Base-by-base conservation (phyloP, 2,329 filamentous ascomycete genomes). In the Trichoderma sp. region DNA sequence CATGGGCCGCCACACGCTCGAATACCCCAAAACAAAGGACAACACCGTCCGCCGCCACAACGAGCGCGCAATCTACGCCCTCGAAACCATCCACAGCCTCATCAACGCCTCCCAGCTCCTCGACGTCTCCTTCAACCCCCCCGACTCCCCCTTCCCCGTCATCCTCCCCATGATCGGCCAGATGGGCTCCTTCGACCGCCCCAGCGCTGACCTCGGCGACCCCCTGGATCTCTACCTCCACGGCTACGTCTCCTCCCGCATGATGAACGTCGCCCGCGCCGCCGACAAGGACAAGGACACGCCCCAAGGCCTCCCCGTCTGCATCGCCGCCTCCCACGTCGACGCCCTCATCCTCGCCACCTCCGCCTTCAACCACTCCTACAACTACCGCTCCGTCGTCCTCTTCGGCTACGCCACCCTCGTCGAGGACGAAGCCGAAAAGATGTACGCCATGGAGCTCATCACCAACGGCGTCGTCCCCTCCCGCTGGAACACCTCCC, bases 141-240 rank as follows among this genome's bases (percentile, higher is more conserved):
- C 84, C 0, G 79, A 83, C 53, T 86, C 88, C 64, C 89, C 90
- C 1, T 95, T 94, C 75, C 92, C 92, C 4, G 86, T 88, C 61
- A 89, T 90, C 64, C 84, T 97, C 2, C 93, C 93, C 70, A 94
- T 96, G 92, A 92, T 96, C 73, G 92, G 92, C 61, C 89, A 92
- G 4, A 91, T 95, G 84, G 91, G 88, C 13, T 91, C 89, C 27
- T 95, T 90, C 76, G 83, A 83, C 9, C 80, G 82, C 0, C 89
- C 89, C 5, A 89, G 85, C 64, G 83, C 87, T 17, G 82, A 84
- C 63, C 77, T 86, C 19, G 83, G 85, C 60, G 89, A 93, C 71
- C 87, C 89, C 0, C 82, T 93, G 5, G 89, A 93, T 68, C 84
- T 90, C 70, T 96, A 96, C 77, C 84, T 97, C 8, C 93, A 97